Conservation (phyloP, 352 stramenopile genomes). For the Phytophthora fragariae region DNA sequence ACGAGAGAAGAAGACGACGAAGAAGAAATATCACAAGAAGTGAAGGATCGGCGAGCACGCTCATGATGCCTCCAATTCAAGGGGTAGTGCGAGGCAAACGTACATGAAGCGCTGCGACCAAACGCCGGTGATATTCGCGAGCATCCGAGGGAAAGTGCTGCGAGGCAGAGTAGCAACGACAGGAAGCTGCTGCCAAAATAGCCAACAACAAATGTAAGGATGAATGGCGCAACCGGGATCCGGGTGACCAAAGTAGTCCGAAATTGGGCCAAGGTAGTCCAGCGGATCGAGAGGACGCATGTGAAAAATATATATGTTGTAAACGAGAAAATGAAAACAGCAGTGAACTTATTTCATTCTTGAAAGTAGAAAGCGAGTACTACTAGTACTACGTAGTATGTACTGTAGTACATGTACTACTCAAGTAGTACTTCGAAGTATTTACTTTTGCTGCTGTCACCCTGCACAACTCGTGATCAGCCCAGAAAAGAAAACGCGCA, state of each 20-base stretch:
- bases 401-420: too few relatives aligned
- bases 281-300: not conserved
- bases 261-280: conserved; percentile 7
- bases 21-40: conserved; percentile 4
- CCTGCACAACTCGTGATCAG: too few relatives aligned
- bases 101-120: conserved; percentile 25
- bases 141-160: conserved; percentile 34
- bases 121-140: conserved; percentile 25
- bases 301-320: not conserved
- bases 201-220: conserved; percentile 23
- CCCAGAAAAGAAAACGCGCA: too few relatives aligned
- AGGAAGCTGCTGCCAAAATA: conserved; percentile 36
- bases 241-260: conserved; percentile 10
- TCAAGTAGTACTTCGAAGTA: too few relatives aligned
- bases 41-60: conserved; percentile 17
- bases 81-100: conserved; percentile 40
- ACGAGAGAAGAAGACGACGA: conserved; percentile 1
- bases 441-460: too few relatives aligned
- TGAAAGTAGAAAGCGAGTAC: not conserved
- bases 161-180: conserved; percentile 37
- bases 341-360: not conserved
- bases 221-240: conserved; percentile 13
- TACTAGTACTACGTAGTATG: not conserved
- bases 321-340: not conserved
- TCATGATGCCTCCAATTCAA: conserved; percentile 42